A percentile compares a stretch with the other conserved stretches of the same genome.
These are phyloP conservation scores for Phytophthora kernoviae DNA, from an alignment of 352 stramenopile genomes.

Conservation along the genomic window DNA sequence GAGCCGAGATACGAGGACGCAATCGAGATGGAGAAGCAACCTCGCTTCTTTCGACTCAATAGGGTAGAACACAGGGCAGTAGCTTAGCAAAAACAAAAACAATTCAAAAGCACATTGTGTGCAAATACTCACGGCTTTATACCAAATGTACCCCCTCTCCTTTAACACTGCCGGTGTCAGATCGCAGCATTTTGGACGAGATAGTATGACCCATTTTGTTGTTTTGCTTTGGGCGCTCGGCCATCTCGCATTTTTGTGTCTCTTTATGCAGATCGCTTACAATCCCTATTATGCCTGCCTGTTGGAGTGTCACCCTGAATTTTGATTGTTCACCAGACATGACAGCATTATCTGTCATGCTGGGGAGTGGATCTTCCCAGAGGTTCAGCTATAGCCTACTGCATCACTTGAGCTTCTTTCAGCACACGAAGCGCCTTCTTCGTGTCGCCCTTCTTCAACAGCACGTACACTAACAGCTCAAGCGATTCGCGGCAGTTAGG, in stretches of 20 bases:
- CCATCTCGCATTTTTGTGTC: not conserved
- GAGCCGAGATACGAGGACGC: conserved; percentile 23
- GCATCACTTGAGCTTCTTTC: conserved; percentile 83
- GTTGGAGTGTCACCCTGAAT: not conserved
- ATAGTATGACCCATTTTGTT: too few species aligned
- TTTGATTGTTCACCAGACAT: not conserved
- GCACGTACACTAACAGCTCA: conserved; percentile 87
- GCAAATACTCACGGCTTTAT: conserved; percentile 17
- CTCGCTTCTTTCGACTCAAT: conserved; percentile 20
- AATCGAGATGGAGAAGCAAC: conserved; percentile 24
- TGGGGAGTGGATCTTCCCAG: not conserved
- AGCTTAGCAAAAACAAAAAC: conserved; percentile 26
- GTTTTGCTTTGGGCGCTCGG: not conserved
- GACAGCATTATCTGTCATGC: conserved; percentile 5
- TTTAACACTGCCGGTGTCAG: not conserved
- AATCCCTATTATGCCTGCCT: conserved; percentile 1
- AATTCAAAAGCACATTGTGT: conserved; percentile 22
- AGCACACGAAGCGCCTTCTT: conserved; percentile 89
- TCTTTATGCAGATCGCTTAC: not conserved
- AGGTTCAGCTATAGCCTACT: conserved; percentile 33
- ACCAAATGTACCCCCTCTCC: not conserved
- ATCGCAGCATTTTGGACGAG: too few species aligned
- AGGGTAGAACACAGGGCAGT: conserved; percentile 45
- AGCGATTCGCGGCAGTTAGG: conserved; percentile 84
- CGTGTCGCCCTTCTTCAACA: conserved; percentile 88